A percentile compares a stretch with the other conserved stretches of the same genome.
Conservation (phyloP, 768 basidiomycete species). For the Russula compacta region DNA sequence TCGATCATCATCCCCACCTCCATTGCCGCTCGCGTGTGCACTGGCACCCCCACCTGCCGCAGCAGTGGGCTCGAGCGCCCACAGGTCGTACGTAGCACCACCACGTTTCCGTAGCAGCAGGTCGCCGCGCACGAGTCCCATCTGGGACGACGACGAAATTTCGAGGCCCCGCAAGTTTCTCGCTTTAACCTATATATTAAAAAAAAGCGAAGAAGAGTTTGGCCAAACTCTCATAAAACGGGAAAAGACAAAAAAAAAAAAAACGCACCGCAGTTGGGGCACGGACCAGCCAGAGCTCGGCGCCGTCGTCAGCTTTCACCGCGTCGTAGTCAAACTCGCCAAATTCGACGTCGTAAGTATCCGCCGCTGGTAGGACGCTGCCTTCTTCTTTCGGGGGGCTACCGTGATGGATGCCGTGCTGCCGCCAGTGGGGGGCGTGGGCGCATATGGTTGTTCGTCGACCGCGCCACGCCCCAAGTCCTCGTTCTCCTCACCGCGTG, state of each 20-base stretch:
- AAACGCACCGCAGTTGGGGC: constrained; percentile 11
- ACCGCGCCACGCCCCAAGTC: background rate
- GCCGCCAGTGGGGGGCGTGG: no score
- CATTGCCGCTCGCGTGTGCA: no score
- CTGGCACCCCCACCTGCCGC: background rate
- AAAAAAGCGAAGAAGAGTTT: background rate
- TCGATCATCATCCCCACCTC: background rate
- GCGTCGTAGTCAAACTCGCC: constrained; percentile 20
- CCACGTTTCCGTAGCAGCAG: background rate
- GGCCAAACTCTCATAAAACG: background rate
- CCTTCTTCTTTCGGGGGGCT: no score
- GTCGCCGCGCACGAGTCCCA: constrained; percentile 13
- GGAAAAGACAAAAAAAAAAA: background rate
- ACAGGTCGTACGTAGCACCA: constrained; percentile 11
- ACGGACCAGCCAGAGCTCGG: constrained; percentile 20
- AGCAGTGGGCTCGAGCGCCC: background rate
- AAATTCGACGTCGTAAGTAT: constrained; percentile 9
- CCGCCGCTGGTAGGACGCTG: no score
- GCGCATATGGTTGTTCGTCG: background rate
- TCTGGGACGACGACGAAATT: background rate
- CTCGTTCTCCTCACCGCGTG: no score
- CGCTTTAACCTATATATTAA: constrained; percentile 13
- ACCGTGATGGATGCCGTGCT: no score
- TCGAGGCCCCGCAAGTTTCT: constrained; percentile 3
- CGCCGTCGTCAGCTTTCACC: constrained; percentile 12